Base-by-base conservation (phyloP, 441 rosid genomes). In the Syzygium syzygioides region DNA sequence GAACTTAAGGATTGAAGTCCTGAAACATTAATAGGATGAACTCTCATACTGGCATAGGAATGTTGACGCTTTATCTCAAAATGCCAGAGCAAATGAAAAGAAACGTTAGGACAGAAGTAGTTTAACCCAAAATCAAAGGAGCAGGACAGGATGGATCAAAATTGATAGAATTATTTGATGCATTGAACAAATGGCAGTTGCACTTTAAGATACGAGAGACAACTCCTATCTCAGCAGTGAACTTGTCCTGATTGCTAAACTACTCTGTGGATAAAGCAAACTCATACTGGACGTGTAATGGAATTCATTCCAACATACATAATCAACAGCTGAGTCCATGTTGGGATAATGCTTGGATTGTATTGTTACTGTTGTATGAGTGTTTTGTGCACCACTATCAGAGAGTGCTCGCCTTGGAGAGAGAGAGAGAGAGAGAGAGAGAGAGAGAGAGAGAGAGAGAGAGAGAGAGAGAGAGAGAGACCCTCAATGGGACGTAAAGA, bases 331-430 rank as follows among this genome's bases (percentile, higher is more conserved):
- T 62, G 10, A 62, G 34, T n/a, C 30, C 55, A 14, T 53, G 15
- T 5, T 15, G 66, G 32, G 66, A 28, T 60, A 28, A 13, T 2
- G 20, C 23, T 30, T 64, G 71, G 71, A 64, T 7, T 64, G 71
- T 64, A n/a, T 32, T 1, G 15, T 13, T 60, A 60, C 32, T 14
- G 2, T 60, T 60, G 34, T n/a, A 30, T 7, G 37, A 64, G 0
- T 64, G 76, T 30, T 64, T 20, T 64, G 37, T 30, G 23, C 20
- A 64, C 37, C 10, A 30, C 4, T 11, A 62, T 20, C 34, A n/a
- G 37, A 62, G 19, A n/a, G 20, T 0, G 37, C 32, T 30, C 0
- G 0, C 19, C 37, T 10, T 4, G 30, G n/a, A n/a, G 1, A 62
- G 34, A 62, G 68, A 28, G 9, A n/a, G 32, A 6, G 14, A 13